A percentile compares a stretch with the other conserved stretches of the same genome.
phyloP scores from a whole-genome alignment of 1,284 basidiomycete species.

The Ceratobasidium sp. region DNA sequence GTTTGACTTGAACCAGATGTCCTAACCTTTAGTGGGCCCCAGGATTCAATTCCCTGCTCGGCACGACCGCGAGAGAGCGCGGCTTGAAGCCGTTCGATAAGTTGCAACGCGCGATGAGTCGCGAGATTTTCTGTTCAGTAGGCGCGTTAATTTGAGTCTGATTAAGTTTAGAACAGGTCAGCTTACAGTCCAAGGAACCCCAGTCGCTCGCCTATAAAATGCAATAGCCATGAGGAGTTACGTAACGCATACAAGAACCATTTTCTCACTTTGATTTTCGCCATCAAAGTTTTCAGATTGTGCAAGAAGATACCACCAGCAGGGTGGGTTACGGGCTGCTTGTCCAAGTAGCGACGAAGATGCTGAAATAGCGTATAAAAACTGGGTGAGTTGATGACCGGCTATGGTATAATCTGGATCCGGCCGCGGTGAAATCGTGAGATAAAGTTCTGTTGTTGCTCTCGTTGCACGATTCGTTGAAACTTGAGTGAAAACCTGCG shows the following conservation, averaged over 20 bases:
- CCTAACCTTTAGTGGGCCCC: conserved; percentile 21
- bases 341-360: conserved; percentile 63
- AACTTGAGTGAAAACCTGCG: conserved; percentile 69
- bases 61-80: conserved; percentile 6
- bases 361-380: conserved; percentile 69
- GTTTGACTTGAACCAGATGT: conserved; percentile 15
- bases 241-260: too few relatives aligned
- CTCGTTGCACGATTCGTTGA: conserved; percentile 69
- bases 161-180: too few relatives aligned
- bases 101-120: conserved; percentile 38
- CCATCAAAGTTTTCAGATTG: conserved; percentile 74
- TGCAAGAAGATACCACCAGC: conserved; percentile 70
- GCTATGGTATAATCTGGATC: conserved; percentile 74
- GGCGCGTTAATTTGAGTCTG: neutral
- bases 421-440: conserved; percentile 69
- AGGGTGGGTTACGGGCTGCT: conserved; percentile 65
- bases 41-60: conserved; percentile 1
- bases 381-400: conserved; percentile 71
- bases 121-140: conserved; percentile 44
- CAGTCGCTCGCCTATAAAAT: conserved; percentile 24
- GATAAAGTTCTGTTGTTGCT: conserved; percentile 74
- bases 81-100: neutral
- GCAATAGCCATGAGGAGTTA: too few relatives aligned
- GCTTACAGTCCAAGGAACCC: conserved; percentile 48
- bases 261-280: conserved; percentile 72